phyloP scores from a whole-genome alignment of 1,284 basidiomycete species.

The Tranzscheliella williamsii region DNA sequence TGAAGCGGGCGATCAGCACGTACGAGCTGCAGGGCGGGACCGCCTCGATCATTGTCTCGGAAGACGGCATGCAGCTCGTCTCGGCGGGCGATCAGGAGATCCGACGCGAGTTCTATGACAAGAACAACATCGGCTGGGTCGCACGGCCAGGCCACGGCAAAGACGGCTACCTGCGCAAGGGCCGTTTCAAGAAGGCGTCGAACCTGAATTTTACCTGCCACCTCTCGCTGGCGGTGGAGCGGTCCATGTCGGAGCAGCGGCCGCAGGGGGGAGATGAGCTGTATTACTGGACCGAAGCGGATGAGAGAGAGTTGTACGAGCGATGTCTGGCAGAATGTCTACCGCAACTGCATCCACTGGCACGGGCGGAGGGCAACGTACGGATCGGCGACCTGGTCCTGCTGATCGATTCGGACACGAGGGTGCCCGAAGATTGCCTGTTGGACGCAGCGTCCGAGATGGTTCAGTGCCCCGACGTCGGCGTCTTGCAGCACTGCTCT shows the following conservation, averaged over 20 bases:
- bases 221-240: conserved; percentile 75
- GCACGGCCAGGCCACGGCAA: conserved; percentile 73
- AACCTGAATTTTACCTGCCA: conserved; percentile 84
- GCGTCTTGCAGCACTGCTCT: conserved; percentile 80
- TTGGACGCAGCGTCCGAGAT: conserved; percentile 83
- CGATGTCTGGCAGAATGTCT: conserved; percentile 53
- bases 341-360: conserved; percentile 64
- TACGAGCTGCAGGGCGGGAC: conserved; percentile 82
- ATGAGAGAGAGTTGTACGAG: conserved; percentile 38
- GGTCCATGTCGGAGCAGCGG: conserved; percentile 36
- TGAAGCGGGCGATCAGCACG: conserved; percentile 84
- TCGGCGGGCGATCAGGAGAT: conserved; percentile 69
- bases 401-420: conserved; percentile 73
- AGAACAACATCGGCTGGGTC: conserved; percentile 78
- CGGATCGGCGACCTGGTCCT: conserved; percentile 52
- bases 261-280: conserved; percentile 4
- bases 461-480: conserved; percentile 74
- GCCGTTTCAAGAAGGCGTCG: conserved; percentile 83
- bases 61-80: conserved; percentile 74
- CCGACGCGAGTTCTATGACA: conserved; percentile 73
- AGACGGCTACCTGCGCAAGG: conserved; percentile 77
- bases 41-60: conserved; percentile 74
- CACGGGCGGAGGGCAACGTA: conserved; percentile 32
- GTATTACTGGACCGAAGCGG: conserved; percentile 24
- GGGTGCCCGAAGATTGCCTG: conserved; percentile 83